Base-by-base conservation (phyloP, 2,329 filamentous ascomycete genomes). In the Decorospora gaudefroyi region DNA sequence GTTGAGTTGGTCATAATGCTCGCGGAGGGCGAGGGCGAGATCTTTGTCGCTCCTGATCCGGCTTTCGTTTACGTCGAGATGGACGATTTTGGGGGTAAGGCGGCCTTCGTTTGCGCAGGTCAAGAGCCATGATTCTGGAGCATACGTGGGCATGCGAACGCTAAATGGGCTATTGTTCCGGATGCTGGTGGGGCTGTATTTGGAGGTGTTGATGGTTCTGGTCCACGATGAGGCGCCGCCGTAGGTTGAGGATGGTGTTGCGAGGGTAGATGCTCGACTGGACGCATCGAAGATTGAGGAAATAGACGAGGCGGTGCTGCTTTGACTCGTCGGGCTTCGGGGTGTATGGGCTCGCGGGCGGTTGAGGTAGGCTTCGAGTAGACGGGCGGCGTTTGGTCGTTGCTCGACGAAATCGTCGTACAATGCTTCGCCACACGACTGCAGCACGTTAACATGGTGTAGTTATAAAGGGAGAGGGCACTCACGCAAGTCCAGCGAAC, bases 331-430 rank as follows among this genome's bases (percentile, higher is more conserved):
- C 17, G 61, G 47, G 10, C 55, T 61, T 12, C 33, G 44, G 4
- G 63, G 57, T 10, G 62, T 52, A 19, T 64, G 62, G 5, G 57
- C 46, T 9, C 56, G 50, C 3, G 66, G 65, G 2, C 66, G 52
- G 41, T 72, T 72, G 11, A 73, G 63, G 29, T 63, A 69, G 1
- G 62, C 61, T 59, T 72, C 69, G 0, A 73, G 53, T n/a, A 68
- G 61, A 8, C 65, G 58, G 7, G 70, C 70, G 29, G 70, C 71
- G 12, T 71, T 71, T 4, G 61, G 56, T 18, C 67, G 59, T 11
- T 52, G 46, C 50, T 73, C 71, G 31, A 67, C 52, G 34, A 68
- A 73, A 51, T 73, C 71, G 35, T 73, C 71, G 41, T 71, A 67
- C 5, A 72, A 53, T 2, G 51, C 28, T 16, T 65, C 57, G 13